Evolutionary conservation across 768 basidiomycete genomes (phyloP).

Genomic region (Coprinopsis cinerea): DNA sequence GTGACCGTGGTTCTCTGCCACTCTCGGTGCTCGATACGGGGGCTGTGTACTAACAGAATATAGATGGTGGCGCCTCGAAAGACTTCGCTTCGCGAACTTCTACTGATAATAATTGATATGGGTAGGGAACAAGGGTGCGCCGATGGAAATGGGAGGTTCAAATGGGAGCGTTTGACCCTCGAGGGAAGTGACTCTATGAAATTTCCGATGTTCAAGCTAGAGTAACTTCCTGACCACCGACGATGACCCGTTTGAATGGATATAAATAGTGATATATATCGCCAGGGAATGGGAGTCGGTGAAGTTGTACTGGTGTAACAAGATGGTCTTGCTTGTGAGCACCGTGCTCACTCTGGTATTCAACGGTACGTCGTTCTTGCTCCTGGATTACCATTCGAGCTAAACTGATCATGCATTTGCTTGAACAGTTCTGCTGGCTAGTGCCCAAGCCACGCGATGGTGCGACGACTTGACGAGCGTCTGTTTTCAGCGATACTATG

Average conservation of each 20-base stretch:
- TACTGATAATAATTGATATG: neutral
- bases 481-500: constrained; percentile 7
- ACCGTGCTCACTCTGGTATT: neutral
- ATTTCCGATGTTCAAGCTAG: neutral
- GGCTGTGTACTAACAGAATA: neutral
- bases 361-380: neutral
- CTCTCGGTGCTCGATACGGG: neutral
- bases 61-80: neutral
- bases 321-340: neutral
- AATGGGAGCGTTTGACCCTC: neutral
- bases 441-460: constrained; percentile 1
- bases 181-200: neutral
- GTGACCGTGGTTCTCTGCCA: constrained; percentile 1
- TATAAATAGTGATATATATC: neutral
- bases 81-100: neutral
- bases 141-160: neutral
- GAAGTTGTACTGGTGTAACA: neutral
- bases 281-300: neutral
- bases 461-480: constrained; percentile 10
- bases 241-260: neutral
- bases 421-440: neutral
- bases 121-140: neutral
- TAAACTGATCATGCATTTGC: neutral
- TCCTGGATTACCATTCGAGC: neutral
- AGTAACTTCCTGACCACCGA: neutral